Evolutionary conservation across 2,329 filamentous ascomycete genomes (phyloP).

Genomic region (Trichoderma atroviride): DNA sequence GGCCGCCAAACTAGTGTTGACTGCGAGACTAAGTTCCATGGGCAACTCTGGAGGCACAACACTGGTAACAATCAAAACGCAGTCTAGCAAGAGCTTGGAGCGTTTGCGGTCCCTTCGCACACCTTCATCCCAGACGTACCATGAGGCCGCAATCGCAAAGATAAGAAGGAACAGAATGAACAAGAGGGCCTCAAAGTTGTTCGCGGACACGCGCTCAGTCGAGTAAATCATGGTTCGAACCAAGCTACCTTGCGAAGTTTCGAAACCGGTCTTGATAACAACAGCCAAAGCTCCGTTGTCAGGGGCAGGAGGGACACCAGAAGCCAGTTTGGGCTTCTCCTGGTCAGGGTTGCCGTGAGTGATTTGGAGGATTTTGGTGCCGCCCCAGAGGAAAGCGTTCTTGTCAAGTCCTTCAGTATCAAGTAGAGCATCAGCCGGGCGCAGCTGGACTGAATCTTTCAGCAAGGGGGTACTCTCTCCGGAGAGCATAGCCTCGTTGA

Average conservation of each 20-base stretch:
- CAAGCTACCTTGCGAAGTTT: conserved; percentile 95
- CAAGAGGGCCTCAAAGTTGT: conserved; percentile 92
- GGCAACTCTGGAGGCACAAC: conserved; percentile 98
- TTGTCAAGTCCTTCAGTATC: conserved; percentile 94
- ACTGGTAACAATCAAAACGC: conserved; percentile 94
- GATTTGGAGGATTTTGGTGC: conserved; percentile 95
- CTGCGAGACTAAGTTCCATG: conserved; percentile 96
- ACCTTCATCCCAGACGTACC: conserved; percentile 99
- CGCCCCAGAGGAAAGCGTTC: conserved; percentile 93
- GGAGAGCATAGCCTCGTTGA: conserved; percentile 99
- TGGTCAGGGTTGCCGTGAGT: conserved; percentile 82
- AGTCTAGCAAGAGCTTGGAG: conserved; percentile 95
- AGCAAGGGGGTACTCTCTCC: conserved; percentile 95
- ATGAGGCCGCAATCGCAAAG: conserved; percentile 95
- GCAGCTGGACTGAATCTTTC: conserved; percentile 92
- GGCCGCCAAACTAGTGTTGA: conserved; percentile 95
- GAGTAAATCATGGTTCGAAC: conserved; percentile 99
- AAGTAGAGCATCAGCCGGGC: conserved; percentile 76
- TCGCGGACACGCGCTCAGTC: conserved; percentile 97
- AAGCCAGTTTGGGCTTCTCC: conserved; percentile 69
- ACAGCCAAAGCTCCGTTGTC: conserved; percentile 94
- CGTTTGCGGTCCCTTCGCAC: conserved; percentile 93
- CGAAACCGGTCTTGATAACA: conserved; percentile 96
- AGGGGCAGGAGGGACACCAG: conserved; percentile 80
- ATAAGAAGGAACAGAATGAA: conserved; percentile 97